Conservation (phyloP, 352 stramenopile genomes). For the Paralagenidium karlingii region DNA sequence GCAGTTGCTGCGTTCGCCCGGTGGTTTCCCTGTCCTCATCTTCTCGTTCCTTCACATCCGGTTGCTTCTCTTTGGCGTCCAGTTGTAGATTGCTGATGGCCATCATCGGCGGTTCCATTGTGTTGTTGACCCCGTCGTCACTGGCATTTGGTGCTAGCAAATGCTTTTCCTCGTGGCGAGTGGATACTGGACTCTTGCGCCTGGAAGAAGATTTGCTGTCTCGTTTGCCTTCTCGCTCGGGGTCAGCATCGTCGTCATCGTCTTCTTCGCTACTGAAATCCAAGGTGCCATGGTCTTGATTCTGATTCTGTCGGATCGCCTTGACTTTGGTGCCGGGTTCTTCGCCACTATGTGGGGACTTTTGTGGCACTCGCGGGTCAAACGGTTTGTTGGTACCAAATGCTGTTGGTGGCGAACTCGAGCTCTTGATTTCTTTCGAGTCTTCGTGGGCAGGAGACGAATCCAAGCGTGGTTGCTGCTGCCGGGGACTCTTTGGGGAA, state of each 20-base stretch:
- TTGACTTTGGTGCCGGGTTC: constrained; percentile 4
- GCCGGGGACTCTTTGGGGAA: background rate
- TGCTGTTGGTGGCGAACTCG: background rate
- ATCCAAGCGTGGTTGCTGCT: background rate
- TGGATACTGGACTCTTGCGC: too few relatives aligned
- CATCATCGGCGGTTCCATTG: too few relatives aligned
- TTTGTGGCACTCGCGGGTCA: background rate
- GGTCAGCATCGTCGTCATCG: constrained; percentile 3
- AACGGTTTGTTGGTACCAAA: background rate
- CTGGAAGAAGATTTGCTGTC: too few relatives aligned
- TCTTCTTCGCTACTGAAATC: constrained; percentile 3
- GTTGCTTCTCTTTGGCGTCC: too few relatives aligned
- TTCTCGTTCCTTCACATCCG: too few relatives aligned
- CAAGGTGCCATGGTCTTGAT: background rate
- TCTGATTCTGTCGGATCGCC: background rate
- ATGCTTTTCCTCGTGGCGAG: too few relatives aligned
- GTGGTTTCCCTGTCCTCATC: too few relatives aligned
- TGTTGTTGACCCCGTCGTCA: too few relatives aligned
- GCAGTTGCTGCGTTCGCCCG: too few relatives aligned
- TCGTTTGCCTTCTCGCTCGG: too few relatives aligned
- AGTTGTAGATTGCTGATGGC: too few relatives aligned
- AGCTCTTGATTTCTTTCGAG: background rate
- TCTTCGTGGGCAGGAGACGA: constrained; percentile 7
- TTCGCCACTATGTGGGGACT: background rate
- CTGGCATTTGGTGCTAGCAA: too few relatives aligned